Evolutionary conservation across 2,329 filamentous ascomycete genomes (phyloP).

Genomic region (Aspergillus fischeri): DNA sequence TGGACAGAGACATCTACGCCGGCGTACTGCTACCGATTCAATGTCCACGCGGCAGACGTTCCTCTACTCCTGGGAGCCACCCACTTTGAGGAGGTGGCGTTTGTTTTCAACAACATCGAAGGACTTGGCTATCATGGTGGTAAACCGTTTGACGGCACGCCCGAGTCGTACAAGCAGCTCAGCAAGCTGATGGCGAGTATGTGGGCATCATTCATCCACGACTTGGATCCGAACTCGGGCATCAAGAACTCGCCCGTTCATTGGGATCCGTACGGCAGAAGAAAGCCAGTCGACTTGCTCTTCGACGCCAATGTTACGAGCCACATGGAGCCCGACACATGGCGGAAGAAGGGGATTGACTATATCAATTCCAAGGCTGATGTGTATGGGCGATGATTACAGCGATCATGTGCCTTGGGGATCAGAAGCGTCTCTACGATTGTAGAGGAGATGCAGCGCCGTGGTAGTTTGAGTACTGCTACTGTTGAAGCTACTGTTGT

Average conservation of each 20-base stretch:
- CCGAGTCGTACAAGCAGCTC: slow-evolving; percentile 41
- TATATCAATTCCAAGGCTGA: slow-evolving; percentile 27
- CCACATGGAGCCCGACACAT: slow-evolving; percentile 44
- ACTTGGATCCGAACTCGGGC: slow-evolving; percentile 43
- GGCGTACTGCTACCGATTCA: slow-evolving; percentile 62
- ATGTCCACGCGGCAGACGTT: slow-evolving; percentile 47
- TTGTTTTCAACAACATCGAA: slow-evolving; percentile 52
- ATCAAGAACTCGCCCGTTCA: slow-evolving; percentile 17
- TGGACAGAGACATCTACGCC: slow-evolving; percentile 48
- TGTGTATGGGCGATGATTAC: slow-evolving; percentile 20
- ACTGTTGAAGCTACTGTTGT: neutral
- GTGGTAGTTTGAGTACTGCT: neutral
- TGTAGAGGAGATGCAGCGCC: neutral
- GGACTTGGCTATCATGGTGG: slow-evolving; percentile 45
- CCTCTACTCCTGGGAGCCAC: slow-evolving; percentile 43
- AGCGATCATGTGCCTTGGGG: neutral
- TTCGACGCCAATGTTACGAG: slow-evolving; percentile 48
- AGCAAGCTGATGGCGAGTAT: slow-evolving; percentile 48
- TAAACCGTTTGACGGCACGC: slow-evolving; percentile 36
- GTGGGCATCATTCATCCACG: slow-evolving; percentile 51
- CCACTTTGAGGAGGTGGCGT: slow-evolving; percentile 55
- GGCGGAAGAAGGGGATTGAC: slow-evolving; percentile 35
- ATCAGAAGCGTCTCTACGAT: neutral
- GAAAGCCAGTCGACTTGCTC: slow-evolving; percentile 45
- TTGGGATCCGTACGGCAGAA: slow-evolving; percentile 46